These are phyloP conservation scores for Stephania japonica DNA, from an alignment of 164 flowering plant species.

Conservation along the genomic window DNA sequence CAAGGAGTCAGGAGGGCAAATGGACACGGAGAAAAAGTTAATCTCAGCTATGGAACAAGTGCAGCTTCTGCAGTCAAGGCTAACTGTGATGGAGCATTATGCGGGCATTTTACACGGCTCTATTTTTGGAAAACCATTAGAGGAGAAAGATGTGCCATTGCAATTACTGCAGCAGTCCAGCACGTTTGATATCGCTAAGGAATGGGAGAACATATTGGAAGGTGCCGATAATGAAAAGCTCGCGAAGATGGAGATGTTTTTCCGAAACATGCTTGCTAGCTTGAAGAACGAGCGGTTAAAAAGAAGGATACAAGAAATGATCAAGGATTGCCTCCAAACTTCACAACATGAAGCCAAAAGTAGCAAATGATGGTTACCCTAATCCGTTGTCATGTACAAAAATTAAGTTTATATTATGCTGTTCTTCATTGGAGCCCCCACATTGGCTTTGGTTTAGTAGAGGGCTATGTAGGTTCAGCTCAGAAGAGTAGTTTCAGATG, in stretches of 20 bases:
- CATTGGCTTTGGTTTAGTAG: no score
- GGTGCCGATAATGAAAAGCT: constrained; percentile 53
- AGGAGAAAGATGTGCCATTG: constrained; percentile 54
- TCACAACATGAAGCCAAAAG: constrained; percentile 6
- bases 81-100: constrained; percentile 54
- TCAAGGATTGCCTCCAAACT: constrained; percentile 56
- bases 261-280: constrained; percentile 56
- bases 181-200: constrained; percentile 52
- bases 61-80: constrained; percentile 49
- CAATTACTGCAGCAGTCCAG: constrained; percentile 39
- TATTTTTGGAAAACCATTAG: constrained; percentile 62
- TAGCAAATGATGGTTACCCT: background rate
- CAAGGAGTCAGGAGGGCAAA: constrained; percentile 16
- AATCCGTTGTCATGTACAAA: background rate
- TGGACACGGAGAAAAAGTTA: constrained; percentile 40
- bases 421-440: no score
- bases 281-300: constrained; percentile 72
- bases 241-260: constrained; percentile 58
- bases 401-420: no score
- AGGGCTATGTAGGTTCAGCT: no score
- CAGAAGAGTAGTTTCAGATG: no score
- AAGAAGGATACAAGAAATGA: constrained; percentile 61
- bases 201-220: constrained; percentile 83
- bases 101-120: constrained; percentile 72
- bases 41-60: constrained; percentile 49